phyloP scores from a whole-genome alignment of 331 rosid genomes.

The Spiraea crenata region DNA sequence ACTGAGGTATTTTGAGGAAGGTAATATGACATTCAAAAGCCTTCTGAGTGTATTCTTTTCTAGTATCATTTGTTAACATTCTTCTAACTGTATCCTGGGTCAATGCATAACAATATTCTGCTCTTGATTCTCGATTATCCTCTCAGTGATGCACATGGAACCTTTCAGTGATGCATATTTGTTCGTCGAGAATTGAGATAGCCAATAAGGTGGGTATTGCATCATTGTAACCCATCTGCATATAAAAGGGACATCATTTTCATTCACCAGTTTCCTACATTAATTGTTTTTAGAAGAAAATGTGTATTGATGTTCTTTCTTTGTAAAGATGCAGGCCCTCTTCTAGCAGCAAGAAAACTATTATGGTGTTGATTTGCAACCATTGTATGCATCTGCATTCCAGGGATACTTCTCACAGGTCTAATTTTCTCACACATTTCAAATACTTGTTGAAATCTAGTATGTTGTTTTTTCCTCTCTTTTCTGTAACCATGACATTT shows the following conservation, averaged over 20 bases:
- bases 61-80: background rate
- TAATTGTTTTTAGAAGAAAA: background rate
- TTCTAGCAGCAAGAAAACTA: slow-evolving; percentile 96
- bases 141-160: slow-evolving; percentile 68
- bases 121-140: slow-evolving; percentile 21
- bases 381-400: slow-evolving; percentile 82
- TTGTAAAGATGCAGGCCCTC: slow-evolving; percentile 55
- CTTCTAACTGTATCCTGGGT: background rate
- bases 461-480: too few species aligned
- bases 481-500: background rate
- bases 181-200: slow-evolving; percentile 82
- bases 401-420: slow-evolving; percentile 83
- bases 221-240: slow-evolving; percentile 1
- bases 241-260: background rate
- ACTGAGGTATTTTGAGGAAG: too few species aligned
- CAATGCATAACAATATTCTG: background rate
- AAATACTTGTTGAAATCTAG: slow-evolving; percentile 9
- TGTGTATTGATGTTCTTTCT: slow-evolving; percentile 18
- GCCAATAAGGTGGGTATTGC: slow-evolving; percentile 77
- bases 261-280: background rate
- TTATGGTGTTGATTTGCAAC: slow-evolving; percentile 87
- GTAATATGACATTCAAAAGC: slow-evolving; percentile 37
- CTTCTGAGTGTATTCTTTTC: slow-evolving; percentile 11
- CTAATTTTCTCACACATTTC: slow-evolving; percentile 17
- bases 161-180: slow-evolving; percentile 91